Base-by-base conservation (phyloP, 1,139 yeast species). In the Scheffersomyces illinoinensis region DNA sequence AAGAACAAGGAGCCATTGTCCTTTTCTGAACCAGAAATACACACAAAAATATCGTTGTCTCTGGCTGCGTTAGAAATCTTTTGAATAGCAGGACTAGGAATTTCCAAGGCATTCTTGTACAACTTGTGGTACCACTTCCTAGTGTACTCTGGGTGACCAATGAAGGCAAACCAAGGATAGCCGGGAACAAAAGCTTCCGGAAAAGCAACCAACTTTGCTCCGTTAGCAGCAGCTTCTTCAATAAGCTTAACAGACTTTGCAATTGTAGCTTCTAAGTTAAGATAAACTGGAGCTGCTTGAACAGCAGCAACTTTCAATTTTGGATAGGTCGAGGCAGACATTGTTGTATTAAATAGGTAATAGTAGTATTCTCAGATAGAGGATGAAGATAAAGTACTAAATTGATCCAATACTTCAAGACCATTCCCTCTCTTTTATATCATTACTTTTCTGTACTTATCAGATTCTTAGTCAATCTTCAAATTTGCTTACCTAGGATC, bases 131-230 rank as follows among this genome's bases (percentile, higher is more conserved):
- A 52, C 43, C 57, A 58, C 24, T 53, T 55, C 26, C 52, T 55
- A 20, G 54, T 51, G 18, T 51, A 53, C 18, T 47, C 57, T 24
- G 57, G 47, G 24, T 54, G 56, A n/a, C 55, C 55, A 46, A 20
- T 60, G 61, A 53, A 61, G 39, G 54, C 54, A 57, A 56, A 56
- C 47, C 57, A 56, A 19, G 68, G 68, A 56, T 65, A 64, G 5
- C 67, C 67, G 1, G 68, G 68, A 50, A 65, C 52, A 52, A 59
- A 63, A 23, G 56, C 62, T 57, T 65, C 68, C 8, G 68, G 65
- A 53, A 65, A 65, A 18, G 65, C 68, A 46, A 65, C 57, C 46
- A 65, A 57, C 39, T 64, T 55, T 33, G 66, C 65, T 18, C 66
- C 67, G 18, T 59, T 60, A 1, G 47, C 52, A 26, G 59, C 57